A percentile compares a stretch with the other conserved stretches of the same genome.
Evolutionary conservation across 257 asterid species (phyloP).

Genomic region (Craterostigma plantagineum): DNA sequence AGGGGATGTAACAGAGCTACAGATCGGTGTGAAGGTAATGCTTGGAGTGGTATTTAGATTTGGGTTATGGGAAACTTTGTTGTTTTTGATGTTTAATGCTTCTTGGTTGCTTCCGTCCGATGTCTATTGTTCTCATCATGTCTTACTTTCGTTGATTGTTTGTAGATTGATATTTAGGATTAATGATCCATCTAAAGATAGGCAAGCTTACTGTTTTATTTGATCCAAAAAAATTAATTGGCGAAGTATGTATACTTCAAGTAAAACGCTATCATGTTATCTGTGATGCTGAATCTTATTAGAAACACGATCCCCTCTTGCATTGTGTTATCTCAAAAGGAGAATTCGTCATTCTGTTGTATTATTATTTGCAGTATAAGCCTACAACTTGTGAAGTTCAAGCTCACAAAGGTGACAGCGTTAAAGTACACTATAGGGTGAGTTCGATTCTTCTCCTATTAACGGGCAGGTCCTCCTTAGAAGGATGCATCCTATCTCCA

Average conservation of each 20-base stretch:
- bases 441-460: slow-evolving; percentile 11
- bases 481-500: background rate
- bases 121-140: too few species aligned
- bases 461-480: background rate
- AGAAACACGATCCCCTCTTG: too few species aligned
- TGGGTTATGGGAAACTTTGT: background rate
- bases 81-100: background rate
- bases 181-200: too few species aligned
- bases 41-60: background rate
- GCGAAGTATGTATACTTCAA: too few species aligned
- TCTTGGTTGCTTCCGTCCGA: background rate
- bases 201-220: too few species aligned
- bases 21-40: slow-evolving; percentile 87
- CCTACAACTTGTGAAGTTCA: slow-evolving; percentile 61
- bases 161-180: too few species aligned
- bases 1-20: slow-evolving; percentile 75
- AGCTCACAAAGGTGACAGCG: slow-evolving; percentile 84
- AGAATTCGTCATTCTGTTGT: too few species aligned
- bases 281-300: too few species aligned
- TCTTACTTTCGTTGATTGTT: too few species aligned
- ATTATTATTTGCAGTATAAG: slow-evolving; percentile 39
- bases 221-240: too few species aligned
- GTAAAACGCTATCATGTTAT: too few species aligned
- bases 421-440: slow-evolving; percentile 92
- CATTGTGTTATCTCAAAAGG: too few species aligned